These are phyloP conservation scores for Elsinoe fawcettii DNA, from an alignment of 2,329 filamentous ascomycete genomes.

Conservation along the genomic window DNA sequence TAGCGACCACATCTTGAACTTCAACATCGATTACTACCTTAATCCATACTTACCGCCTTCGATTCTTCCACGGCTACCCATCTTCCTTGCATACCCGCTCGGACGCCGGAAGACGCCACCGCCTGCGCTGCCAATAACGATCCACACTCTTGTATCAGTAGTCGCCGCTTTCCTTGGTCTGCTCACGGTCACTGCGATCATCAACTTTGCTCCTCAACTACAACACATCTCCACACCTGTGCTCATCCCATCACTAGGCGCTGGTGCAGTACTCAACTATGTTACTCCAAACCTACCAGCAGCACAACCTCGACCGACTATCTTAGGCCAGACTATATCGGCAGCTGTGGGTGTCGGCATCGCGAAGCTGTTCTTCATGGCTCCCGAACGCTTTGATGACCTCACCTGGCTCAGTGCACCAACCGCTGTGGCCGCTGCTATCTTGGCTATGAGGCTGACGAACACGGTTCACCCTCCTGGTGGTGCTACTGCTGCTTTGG, in stretches of 20 bases:
- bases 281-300: conserved; percentile 41
- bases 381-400: conserved; percentile 27
- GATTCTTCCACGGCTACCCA: conserved; percentile 56
- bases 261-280: conserved; percentile 42
- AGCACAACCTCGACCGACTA: conserved; percentile 40
- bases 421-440: conserved; percentile 36
- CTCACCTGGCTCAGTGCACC: conserved; percentile 41
- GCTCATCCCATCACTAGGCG: conserved; percentile 30
- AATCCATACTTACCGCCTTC: conserved; percentile 63
- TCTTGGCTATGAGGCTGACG: conserved; percentile 40
- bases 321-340: conserved; percentile 40
- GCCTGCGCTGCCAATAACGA: conserved; percentile 35
- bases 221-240: not conserved
- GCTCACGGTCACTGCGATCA: conserved; percentile 36
- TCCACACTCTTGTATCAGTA: conserved; percentile 37
- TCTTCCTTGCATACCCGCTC: conserved; percentile 59
- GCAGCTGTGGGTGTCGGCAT: conserved; percentile 39
- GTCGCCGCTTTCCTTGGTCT: conserved; percentile 39
- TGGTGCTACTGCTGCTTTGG: conserved; percentile 42
- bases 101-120: conserved; percentile 34
- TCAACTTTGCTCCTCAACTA: conserved; percentile 15
- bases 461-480: conserved; percentile 45
- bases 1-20: conserved; percentile 35
- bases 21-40: conserved; percentile 70
- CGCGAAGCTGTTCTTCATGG: conserved; percentile 37